Percentiles rank a stretch among this genome's conserved stretches.
phyloP scores from a whole-genome alignment of 306 rosid genomes.

The Boehmeria nivea region DNA sequence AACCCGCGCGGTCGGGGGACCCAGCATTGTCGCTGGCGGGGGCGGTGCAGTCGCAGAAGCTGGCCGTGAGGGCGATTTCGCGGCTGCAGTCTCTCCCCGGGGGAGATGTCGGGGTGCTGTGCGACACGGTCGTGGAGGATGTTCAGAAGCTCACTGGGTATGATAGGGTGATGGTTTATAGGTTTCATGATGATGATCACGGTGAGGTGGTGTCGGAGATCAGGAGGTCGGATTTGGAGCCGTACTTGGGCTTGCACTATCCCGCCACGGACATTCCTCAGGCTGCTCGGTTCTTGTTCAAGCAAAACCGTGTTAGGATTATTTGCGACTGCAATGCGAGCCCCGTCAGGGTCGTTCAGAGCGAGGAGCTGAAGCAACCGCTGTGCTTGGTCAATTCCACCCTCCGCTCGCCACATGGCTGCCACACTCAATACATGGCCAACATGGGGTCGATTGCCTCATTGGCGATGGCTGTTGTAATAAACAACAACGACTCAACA shows the following conservation, averaged over 20 bases:
- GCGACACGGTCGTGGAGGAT: slow-evolving; percentile 67
- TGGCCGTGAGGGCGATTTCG: slow-evolving; percentile 76
- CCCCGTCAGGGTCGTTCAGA: slow-evolving; percentile 55
- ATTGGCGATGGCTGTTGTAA: slow-evolving; percentile 53
- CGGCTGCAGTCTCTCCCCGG: slow-evolving; percentile 72
- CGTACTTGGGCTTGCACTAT: slow-evolving; percentile 74
- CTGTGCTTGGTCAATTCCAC: slow-evolving; percentile 81
- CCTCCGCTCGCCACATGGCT: slow-evolving; percentile 65
- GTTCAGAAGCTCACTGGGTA: slow-evolving; percentile 80
- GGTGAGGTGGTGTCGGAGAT: slow-evolving; percentile 87
- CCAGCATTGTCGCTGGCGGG: slow-evolving; percentile 76
- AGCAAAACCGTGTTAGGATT: slow-evolving; percentile 66
- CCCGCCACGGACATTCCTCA: slow-evolving; percentile 86
- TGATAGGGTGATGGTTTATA: slow-evolving; percentile 87
- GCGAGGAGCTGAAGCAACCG: slow-evolving; percentile 53
- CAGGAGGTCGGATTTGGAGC: slow-evolving; percentile 62
- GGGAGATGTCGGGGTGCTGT: slow-evolving; percentile 57
- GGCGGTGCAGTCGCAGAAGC: slow-evolving; percentile 76
- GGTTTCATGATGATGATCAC: slow-evolving; percentile 80
- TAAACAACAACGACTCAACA: slow-evolving; percentile 42
- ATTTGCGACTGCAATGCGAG: slow-evolving; percentile 70
- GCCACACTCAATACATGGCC: slow-evolving; percentile 68
- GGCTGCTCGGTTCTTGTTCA: slow-evolving; percentile 77
- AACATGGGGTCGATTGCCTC: slow-evolving; percentile 80
- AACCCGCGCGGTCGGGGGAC: slow-evolving; percentile 56